These are phyloP conservation scores for Ustilago curta DNA, from an alignment of 1,284 basidiomycete genomes.

Conservation along the genomic window DNA sequence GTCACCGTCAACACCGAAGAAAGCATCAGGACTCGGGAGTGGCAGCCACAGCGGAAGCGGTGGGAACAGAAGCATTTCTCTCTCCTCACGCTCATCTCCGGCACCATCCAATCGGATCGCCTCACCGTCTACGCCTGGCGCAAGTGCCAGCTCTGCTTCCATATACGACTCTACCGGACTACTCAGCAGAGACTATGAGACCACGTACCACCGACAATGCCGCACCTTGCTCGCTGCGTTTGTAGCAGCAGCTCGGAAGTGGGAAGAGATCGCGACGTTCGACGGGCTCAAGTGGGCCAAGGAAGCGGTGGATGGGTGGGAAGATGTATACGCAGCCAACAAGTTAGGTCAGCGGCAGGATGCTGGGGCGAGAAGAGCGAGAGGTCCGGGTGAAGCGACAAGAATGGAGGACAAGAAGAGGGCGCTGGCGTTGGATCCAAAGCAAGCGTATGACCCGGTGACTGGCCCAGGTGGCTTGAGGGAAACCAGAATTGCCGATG, in stretches of 20 bases:
- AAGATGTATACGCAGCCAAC: slow-evolving; percentile 43
- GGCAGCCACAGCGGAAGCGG: slow-evolving; percentile 8
- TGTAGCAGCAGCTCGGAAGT: slow-evolving; percentile 41
- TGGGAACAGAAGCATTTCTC: slow-evolving; percentile 37
- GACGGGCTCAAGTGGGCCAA: slow-evolving; percentile 63
- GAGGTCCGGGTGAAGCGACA: slow-evolving; percentile 12
- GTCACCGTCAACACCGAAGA: slow-evolving; percentile 36
- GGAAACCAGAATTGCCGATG: slow-evolving; percentile 39
- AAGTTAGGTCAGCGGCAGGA: slow-evolving; percentile 31
- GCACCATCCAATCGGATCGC: slow-evolving; percentile 17
- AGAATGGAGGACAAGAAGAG: slow-evolving; percentile 26
- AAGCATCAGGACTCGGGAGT: slow-evolving; percentile 16
- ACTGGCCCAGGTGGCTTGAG: slow-evolving; percentile 34
- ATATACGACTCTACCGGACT: slow-evolving; percentile 45
- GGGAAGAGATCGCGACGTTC: slow-evolving; percentile 61
- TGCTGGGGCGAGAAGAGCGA: slow-evolving; percentile 18
- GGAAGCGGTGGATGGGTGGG: slow-evolving; percentile 53
- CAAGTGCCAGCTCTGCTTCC: slow-evolving; percentile 14
- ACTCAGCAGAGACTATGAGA: slow-evolving; percentile 55
- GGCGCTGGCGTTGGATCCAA: slow-evolving; percentile 25
- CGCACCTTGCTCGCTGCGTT: slow-evolving; percentile 52
- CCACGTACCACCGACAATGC: slow-evolving; percentile 58
- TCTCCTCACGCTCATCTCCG: slow-evolving; percentile 40
- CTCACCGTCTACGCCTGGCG: slow-evolving; percentile 23
- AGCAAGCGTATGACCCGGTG: slow-evolving; percentile 32